These are phyloP conservation scores for Raphanus hybrid DNA, from an alignment of 441 rosid genomes.

Conservation along the genomic window DNA sequence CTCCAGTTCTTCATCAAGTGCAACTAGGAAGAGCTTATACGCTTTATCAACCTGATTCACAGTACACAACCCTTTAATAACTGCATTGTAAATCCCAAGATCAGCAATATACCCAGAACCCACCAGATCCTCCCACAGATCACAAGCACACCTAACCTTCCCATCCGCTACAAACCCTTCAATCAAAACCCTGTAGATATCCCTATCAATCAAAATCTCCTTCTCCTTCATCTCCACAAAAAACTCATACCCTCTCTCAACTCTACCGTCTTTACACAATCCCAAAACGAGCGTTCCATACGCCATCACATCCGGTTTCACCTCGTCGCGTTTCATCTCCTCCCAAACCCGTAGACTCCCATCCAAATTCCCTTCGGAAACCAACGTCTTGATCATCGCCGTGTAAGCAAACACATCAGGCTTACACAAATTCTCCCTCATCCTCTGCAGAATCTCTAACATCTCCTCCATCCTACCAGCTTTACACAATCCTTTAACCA, in stretches of 20 bases:
- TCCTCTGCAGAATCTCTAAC: slow-evolving; percentile 63
- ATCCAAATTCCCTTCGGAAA: slow-evolving; percentile 65
- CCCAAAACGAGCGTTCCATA: slow-evolving; percentile 74
- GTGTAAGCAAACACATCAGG: slow-evolving; percentile 94
- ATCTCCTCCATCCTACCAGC: slow-evolving; percentile 66
- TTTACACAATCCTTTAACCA: slow-evolving; percentile 83
- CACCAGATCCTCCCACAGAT: slow-evolving; percentile 80
- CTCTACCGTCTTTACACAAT: slow-evolving; percentile 68
- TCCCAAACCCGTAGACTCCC: slow-evolving; percentile 82
- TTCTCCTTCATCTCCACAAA: slow-evolving; percentile 84
- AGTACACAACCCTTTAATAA: slow-evolving; percentile 77
- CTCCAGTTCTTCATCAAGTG: slow-evolving; percentile 66
- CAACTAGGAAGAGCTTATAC: slow-evolving; percentile 60
- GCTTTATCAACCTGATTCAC: slow-evolving; percentile 74
- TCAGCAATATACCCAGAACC: slow-evolving; percentile 90
- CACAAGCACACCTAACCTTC: slow-evolving; percentile 69
- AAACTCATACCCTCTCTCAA: slow-evolving; percentile 62
- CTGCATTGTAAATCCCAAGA: slow-evolving; percentile 77
- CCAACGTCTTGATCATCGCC: slow-evolving; percentile 68
- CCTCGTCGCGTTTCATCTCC: slow-evolving; percentile 73
- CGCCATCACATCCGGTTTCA: slow-evolving; percentile 85
- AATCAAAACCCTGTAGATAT: slow-evolving; percentile 61
- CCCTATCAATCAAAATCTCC: slow-evolving; percentile 71
- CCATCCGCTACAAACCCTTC: slow-evolving; percentile 72
- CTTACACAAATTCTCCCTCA: slow-evolving; percentile 72